Base-by-base conservation (phyloP, 1,284 basidiomycete genomes). In the Retiboletus fuscus region DNA sequence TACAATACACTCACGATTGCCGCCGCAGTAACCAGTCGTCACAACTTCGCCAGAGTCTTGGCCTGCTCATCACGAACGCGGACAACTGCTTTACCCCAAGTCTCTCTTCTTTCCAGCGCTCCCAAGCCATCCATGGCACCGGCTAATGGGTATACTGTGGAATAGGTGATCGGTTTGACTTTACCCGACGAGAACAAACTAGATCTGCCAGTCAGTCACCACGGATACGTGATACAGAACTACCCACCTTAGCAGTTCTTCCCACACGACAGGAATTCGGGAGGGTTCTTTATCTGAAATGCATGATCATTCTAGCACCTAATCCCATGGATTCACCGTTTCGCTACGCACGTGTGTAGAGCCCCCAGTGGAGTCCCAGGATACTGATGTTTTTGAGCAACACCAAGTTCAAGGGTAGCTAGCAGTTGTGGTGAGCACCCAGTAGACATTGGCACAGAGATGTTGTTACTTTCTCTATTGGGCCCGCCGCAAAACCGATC, bases 11-110 rank as follows among this genome's bases (percentile, higher is more conserved):
- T 10, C 39, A 41, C 39, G 39, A 41, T 41, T 41, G 39, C 39
- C 8, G 13, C 39, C 39, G 39, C 39, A 41, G 39, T 41, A 46
- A 46, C 44, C 34, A 16, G 24, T 28, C 6, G 4, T 77, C 66
- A 86, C 73, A 87, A 68, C 75, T 80, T 86, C 5, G 82, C 79
- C 64, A 64, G 72, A 4, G 67, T 71, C 51, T 55, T 72, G 13
- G 64, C 72, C n/a, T 81, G 78, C 41, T 88, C 86, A 43, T 87
- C 84, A 69, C 87, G 87, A 47, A 99, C 83, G 51, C 87, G 87
- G 2, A 96, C 89, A 28, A 97, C 86, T 1, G 89, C 94, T 82
- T 99, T 99, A 2, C 97, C 97, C 95, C 95, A 99, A 3, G 96
- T 97, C 84, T 95, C 91, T 70, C 97, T 86, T 67, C 87, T 87